Base-by-base conservation (phyloP, 345 rosid genomes). In the Eucalyptus shirleyi region DNA sequence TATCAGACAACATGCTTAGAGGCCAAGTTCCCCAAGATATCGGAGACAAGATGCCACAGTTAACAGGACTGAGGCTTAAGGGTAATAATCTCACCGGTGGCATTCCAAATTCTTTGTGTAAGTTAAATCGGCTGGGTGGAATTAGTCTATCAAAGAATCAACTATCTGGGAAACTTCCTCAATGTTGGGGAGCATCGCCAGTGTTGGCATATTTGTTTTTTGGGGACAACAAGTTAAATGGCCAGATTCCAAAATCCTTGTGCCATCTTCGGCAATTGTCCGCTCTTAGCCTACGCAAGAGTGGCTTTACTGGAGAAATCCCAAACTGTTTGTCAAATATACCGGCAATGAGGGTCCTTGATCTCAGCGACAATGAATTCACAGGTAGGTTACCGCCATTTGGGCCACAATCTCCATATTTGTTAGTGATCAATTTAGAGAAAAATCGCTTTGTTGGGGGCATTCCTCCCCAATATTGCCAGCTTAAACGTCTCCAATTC, bases 1-100 rank as follows among this genome's bases (percentile, higher is more conserved):
- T 49, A 4, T 86, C 87, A 28, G 30, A 4, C 40, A 86, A 86
- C 55, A 30, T 4, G 24, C 40, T 86, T 11, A 86, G 17, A 9
- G 87, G 87, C n/a, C 45, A 85, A 85, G 0, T 85, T 85, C 37
- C 55, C 28, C 24, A 26, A 23, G 32, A 26, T 9, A 34, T 87
- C 32, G 82, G 19, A 85, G 53, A 50, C 3, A 87, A 87, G 49
- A 32, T 87, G 45, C 16, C 88, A 53, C 19, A 3, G 2, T 3
- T 59, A 28, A 1, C 0, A 40, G 0, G 0, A 0, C 3, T 87
- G 81, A 2, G 0, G 1, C 88, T 87, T 32, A 0, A 14, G 9
- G 40, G 49, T 34, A 62, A 87, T 50, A 69, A 37, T n/a, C 62
- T 87, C 9, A 60, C 37, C 1, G 88, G 88, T 37, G 50, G 40